Base-by-base conservation (phyloP, 2,329 filamentous ascomycete species). In the Penicillium polonicum region DNA sequence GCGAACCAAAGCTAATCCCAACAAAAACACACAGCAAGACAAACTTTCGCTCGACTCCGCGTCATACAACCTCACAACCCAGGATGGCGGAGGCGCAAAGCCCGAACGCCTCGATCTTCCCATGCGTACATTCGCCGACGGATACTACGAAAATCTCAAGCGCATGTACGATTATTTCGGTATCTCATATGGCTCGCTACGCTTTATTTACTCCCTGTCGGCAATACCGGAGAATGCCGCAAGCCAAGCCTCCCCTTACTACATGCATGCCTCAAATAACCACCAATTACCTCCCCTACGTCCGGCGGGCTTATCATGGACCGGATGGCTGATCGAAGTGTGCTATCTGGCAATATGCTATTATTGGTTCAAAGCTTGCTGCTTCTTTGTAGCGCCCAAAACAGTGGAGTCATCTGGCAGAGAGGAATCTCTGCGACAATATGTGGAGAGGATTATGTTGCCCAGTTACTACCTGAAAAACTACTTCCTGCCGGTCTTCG, bases 111-210 rank as follows among this genome's bases (percentile, higher is more conserved):
- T 75, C 39, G 80, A 82, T 68, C 66, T 82, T 41, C 80, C 80
- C 35, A 83, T 83, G 80, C 78, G 80, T 51, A 78, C 77, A 7
- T 81, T 83, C 60, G 78, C 78, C 15, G 77, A 73, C 10, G 78
- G 79, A 21, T 87, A 83, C 68, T 86, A 87, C 65, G 67, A 71
- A 46, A 83, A 85, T 59, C 70, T 87, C 48, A 78, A 77, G 60
- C 74, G 76, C 27, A 82, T 87, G 79, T 86, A 86, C 68, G 74
- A 81, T 27, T 74, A 84, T 61, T 70, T 87, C 4, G 77, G 74
- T 2, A 74, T 87, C 13, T 70, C 72, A 6, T 82, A 83, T 58
- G 76, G 79, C 41, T 72, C 77, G 13, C 77, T 83, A 53, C 76
- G 74, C 17, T 85, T 85, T 62, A 69, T 85, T 2, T 87, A 82